Evolutionary conservation across 2,329 filamentous ascomycete genomes (phyloP), one percentile per base, ranked within the genome.

Genomic region (Massarina eburnea): DNA sequence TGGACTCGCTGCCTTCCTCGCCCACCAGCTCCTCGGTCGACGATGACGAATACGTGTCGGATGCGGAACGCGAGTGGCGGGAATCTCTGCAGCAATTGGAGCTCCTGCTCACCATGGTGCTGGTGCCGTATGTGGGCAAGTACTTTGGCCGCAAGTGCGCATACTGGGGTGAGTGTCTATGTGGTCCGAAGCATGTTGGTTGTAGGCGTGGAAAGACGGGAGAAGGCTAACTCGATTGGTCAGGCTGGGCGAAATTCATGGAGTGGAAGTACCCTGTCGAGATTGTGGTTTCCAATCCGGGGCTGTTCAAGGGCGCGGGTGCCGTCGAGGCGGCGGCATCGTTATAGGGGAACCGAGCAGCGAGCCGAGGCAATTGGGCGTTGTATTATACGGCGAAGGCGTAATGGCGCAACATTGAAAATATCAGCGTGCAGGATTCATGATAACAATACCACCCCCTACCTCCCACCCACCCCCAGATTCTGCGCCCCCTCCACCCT

Each of bases 171-270:
- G 79, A 69, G 86, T 78, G n/a, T n/a, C n/a, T n/a, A n/a, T n/a
- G n/a, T 19, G 47, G 14, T 41, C 8, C n/a, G 21, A 32, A 9
- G 24, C 8, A 27, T 40, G 8, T n/a, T n/a, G n/a, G n/a, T n/a
- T n/a, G n/a, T 18, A 2, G 30, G 17, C n/a, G 17, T 39, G 19
- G 12, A 34, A 12, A 8, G 15, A 12, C 29, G 26, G 3, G 4
- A 14, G 7, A 29, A 15, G 18, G 43, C 67, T 68, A 46, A 66
- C 41, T 6, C n/a, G 8, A 19, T 8, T 33, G 26, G 8, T 1
- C n/a, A 96, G 91, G 90, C 57, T 96, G 92, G 91, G 86, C 85
- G 18, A 85, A 86, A 62, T 95, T 91, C 67, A 96, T 96, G 91
- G 83, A 90, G 69, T 97, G 91, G 91, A 86, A 88, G 70, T 94